Evolutionary conservation across 495 filamentous ascomycete species (phyloP), one percentile per base, ranked within the genome.

Genomic region (Hypoxylon trugodes): DNA sequence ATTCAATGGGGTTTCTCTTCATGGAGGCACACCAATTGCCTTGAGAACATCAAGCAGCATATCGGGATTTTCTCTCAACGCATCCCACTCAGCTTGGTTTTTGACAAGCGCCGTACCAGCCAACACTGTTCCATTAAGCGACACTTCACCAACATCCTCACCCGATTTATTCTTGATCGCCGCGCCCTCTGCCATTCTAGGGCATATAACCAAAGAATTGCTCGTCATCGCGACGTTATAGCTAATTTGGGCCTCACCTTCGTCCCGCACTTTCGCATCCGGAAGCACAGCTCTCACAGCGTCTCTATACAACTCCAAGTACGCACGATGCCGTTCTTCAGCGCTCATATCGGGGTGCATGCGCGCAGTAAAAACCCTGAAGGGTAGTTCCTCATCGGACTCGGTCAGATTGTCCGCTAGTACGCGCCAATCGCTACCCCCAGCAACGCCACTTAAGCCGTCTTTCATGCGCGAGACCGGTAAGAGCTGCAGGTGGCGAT

Each of bases 81-180:
- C 73, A 68, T 91, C 81, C 88, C 89, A 93, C 75, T 93, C 89
- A 12, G 72, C 77, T 66, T 89, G 75, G 15, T 73, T 82, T 75
- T 93, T 94, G 10, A 96, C 91, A 77, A 96, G 86, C 41, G 93
- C 77, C 24, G 90, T 94, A 1, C 89, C 90, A n/a, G 86, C 91
- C 15, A 96, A 75, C 42, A 92, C 76, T 0, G 91, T 94, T 15
- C 91, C 91, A 59, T 96, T 94, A 16, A 94, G 71, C 10, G 84
- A 82, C 13, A 93, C 73, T 36, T 78, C 77, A 0, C 89, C 89
- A 2, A 86, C 70, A 3, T 79, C 78, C 3, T 65, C 67, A 0
- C 82, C 76, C 30, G 79, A 74, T 15, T 59, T 58, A 12, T 58
- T 49, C 12, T 59, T 59, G 15, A 81, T 68, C 33, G 49, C 54